These are phyloP conservation scores for Nevesoporus exiguus DNA, from an alignment of 768 basidiomycete species.

Conservation along the genomic window DNA sequence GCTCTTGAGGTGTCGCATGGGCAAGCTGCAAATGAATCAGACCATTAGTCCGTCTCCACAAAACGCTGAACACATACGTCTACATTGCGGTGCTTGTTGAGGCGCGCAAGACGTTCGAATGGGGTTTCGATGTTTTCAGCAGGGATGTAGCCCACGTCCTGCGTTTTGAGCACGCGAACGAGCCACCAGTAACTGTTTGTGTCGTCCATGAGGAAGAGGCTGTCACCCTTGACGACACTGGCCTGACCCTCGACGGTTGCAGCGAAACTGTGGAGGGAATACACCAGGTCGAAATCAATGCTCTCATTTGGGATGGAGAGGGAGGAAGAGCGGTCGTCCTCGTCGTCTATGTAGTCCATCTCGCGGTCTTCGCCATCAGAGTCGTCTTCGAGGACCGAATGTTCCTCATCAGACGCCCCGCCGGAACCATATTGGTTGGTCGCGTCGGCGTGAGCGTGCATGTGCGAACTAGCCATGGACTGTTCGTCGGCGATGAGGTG, in stretches of 20 bases:
- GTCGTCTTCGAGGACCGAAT: constrained; percentile 84
- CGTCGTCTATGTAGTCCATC: constrained; percentile 64
- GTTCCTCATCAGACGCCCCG: constrained; percentile 65
- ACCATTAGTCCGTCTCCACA: neutral
- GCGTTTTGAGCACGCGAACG: constrained; percentile 95
- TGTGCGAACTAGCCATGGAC: constrained; percentile 43
- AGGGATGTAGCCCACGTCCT: constrained; percentile 98
- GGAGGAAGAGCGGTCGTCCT: constrained; percentile 75
- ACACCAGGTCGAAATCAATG: constrained; percentile 91
- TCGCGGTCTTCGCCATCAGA: constrained; percentile 72
- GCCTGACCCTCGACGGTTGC: constrained; percentile 99
- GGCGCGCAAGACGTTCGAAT: constrained; percentile 88
- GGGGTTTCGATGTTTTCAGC: constrained; percentile 99
- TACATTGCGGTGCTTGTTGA: constrained; percentile 97
- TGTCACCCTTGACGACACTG: constrained; percentile 97
- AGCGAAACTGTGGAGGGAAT: constrained; percentile 92
- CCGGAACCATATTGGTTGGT: constrained; percentile 34
- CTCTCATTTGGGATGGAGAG: constrained; percentile 88
- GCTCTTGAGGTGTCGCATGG: constrained; percentile 45
- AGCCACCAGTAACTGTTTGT: constrained; percentile 99
- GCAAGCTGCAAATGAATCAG: constrained; percentile 25
- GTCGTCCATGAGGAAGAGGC: constrained; percentile 94
- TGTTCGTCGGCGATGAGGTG: constrained; percentile 55
- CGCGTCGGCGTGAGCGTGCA: constrained; percentile 47
- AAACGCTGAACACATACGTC: constrained; percentile 58